Percentiles rank a stretch among this genome's conserved stretches.
These are phyloP conservation scores for Flagelloscypha sp. DNA, from an alignment of 768 basidiomycete genomes.

Conservation along the genomic window DNA sequence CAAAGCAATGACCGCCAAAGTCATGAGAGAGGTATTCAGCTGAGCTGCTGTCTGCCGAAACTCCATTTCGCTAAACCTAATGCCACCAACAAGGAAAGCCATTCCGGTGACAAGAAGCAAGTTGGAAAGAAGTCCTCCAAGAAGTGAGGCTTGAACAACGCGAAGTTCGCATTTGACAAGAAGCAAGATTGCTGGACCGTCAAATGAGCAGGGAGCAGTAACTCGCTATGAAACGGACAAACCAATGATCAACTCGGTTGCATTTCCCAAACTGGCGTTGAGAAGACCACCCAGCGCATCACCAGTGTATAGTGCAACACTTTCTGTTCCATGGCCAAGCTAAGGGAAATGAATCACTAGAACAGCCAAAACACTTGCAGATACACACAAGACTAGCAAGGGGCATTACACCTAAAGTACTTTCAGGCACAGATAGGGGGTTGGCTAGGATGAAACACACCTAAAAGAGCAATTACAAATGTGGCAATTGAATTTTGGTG, in stretches of 20 bases:
- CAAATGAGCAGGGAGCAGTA: no score
- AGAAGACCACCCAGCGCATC: slow-evolving; percentile 6
- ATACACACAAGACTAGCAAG: slow-evolving; percentile 6
- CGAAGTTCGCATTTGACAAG: slow-evolving; percentile 5
- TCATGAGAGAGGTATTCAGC: slow-evolving; percentile 3
- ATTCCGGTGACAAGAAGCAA: slow-evolving; percentile 5
- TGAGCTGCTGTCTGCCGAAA: slow-evolving; percentile 6
- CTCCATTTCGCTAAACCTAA: slow-evolving; percentile 4
- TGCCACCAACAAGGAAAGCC: slow-evolving; percentile 5
- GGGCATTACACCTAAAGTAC: slow-evolving; percentile 4
- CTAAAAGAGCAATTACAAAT: slow-evolving; percentile 3
- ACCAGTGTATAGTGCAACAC: slow-evolving; percentile 3
- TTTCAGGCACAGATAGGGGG: no score
- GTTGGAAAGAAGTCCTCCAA: slow-evolving; percentile 4
- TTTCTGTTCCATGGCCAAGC: slow-evolving; percentile 5
- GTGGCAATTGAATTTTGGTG: no score
- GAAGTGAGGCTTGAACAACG: slow-evolving; percentile 4
- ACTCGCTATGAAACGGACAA: no score
- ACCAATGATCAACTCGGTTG: slow-evolving; percentile 6
- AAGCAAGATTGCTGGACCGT: slow-evolving; percentile 4
- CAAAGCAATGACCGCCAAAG: slow-evolving; percentile 4
- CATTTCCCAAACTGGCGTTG: slow-evolving; percentile 4
- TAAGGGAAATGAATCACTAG: no score
- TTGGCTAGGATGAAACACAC: no score
- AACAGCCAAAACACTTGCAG: no score